These are phyloP conservation scores for Cucumis variabilis DNA, from an alignment of 331 rosid species.

Conservation along the genomic window DNA sequence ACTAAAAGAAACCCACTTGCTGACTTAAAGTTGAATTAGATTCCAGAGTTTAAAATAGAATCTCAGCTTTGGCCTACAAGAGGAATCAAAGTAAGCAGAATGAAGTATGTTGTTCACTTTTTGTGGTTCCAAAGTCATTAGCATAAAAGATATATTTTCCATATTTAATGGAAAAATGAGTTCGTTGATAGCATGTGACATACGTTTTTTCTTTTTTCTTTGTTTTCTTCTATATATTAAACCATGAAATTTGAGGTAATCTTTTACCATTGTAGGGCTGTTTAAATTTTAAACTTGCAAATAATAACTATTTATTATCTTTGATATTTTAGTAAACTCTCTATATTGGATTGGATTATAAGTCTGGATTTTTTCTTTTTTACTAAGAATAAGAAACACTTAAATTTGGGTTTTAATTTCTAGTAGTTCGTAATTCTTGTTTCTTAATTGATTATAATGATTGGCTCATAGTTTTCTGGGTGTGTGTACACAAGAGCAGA, in stretches of 20 bases:
- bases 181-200: neutral
- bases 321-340: neutral
- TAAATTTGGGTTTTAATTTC: too few relatives aligned
- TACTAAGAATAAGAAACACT: neutral
- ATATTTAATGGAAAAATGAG: neutral
- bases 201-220: neutral
- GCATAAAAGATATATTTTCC: neutral
- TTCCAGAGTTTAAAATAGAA: slow-evolving; percentile 69
- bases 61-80: slow-evolving; percentile 57
- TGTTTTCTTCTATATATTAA: neutral
- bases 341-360: neutral
- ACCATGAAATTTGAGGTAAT: neutral
- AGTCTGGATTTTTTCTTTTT: neutral
- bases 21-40: slow-evolving; percentile 72
- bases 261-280: neutral
- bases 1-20: slow-evolving; percentile 54
- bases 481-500: slow-evolving; percentile 47
- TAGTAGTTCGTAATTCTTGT: too few relatives aligned
- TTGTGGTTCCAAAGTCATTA: neutral
- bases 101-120: neutral
- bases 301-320: neutral
- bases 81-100: slow-evolving; percentile 20
- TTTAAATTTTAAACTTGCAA: slow-evolving; percentile 11
- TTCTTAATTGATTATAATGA: slow-evolving; percentile 1
- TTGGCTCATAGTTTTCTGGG: slow-evolving; percentile 16